Conservation (phyloP, 306 rosid genomes). For the Crataegus laevigata region DNA sequence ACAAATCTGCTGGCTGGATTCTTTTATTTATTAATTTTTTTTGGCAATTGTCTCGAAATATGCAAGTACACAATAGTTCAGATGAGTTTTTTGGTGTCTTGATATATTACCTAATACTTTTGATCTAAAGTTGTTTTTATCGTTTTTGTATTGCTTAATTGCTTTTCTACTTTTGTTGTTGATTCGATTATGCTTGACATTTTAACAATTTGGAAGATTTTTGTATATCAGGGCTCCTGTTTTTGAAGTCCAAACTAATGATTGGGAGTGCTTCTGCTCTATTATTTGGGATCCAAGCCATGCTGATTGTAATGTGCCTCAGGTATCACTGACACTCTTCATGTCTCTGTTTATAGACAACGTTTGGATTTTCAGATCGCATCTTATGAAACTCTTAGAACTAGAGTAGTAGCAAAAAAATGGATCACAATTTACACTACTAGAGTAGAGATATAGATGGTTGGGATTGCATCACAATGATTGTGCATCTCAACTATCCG, state of each 20-base stretch:
- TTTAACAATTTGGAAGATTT: background rate
- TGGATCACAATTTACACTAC: background rate
- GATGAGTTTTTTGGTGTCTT: background rate
- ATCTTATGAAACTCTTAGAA: background rate
- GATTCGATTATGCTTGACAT: background rate
- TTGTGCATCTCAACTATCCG: background rate
- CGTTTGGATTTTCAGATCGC: background rate
- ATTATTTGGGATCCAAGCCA: conserved; percentile 40
- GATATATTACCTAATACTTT: background rate
- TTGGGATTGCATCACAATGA: background rate
- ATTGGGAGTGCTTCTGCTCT: conserved; percentile 53
- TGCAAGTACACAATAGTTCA: background rate
- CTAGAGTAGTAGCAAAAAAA: background rate
- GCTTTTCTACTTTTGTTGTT: background rate
- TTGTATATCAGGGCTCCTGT: conserved; percentile 38
- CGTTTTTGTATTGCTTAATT: background rate
- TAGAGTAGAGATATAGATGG: background rate
- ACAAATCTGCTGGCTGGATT: background rate
- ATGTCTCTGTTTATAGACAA: background rate
- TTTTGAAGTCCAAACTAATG: conserved; percentile 44
- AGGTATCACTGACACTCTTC: conserved; percentile 22
- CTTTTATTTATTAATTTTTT: background rate
- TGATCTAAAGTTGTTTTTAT: background rate
- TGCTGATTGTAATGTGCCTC: conserved; percentile 51
- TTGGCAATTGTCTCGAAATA: background rate